Percentiles rank a stretch among this genome's conserved stretches.
Evolutionary conservation across 495 filamentous ascomycete species (phyloP).

Genomic region (Saxophila tyrrhenica): DNA sequence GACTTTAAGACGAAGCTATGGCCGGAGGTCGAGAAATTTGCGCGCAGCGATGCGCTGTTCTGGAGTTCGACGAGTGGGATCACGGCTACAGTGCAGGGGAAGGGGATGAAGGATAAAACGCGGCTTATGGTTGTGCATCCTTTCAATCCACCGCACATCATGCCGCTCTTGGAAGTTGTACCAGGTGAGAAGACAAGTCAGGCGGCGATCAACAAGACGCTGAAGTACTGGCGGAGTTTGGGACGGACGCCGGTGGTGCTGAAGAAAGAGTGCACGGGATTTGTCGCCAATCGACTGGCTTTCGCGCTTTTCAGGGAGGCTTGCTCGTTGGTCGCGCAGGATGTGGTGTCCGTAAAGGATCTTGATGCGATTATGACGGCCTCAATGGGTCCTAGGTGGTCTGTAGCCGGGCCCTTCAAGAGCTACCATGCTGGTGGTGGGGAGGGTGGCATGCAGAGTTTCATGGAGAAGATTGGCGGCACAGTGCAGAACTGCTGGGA

Average conservation of each 20-base stretch:
- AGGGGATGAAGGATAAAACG: slow-evolving; percentile 31
- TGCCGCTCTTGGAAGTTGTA: slow-evolving; percentile 52
- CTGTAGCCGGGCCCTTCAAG: slow-evolving; percentile 46
- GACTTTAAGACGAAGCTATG: slow-evolving; percentile 43
- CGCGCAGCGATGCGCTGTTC: slow-evolving; percentile 33
- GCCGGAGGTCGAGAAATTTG: slow-evolving; percentile 35
- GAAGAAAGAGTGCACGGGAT: slow-evolving; percentile 37
- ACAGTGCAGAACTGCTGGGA: slow-evolving; percentile 47
- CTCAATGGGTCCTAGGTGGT: slow-evolving; percentile 46
- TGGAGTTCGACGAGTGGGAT: slow-evolving; percentile 51
- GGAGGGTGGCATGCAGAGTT: slow-evolving; percentile 40
- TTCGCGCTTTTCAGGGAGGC: slow-evolving; percentile 30
- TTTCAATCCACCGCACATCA: slow-evolving; percentile 53
- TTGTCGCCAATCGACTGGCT: slow-evolving; percentile 30
- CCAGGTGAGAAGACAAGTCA: slow-evolving; percentile 34
- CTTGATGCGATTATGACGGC: slow-evolving; percentile 34
- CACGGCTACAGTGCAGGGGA: slow-evolving; percentile 37
- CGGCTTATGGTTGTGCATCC: slow-evolving; percentile 48
- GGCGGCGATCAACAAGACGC: slow-evolving; percentile 33
- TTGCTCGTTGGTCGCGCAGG: slow-evolving; percentile 24
- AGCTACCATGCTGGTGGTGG: slow-evolving; percentile 52
- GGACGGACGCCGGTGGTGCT: slow-evolving; percentile 42
- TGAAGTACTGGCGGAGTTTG: slow-evolving; percentile 37
- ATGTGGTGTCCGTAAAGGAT: slow-evolving; percentile 25
- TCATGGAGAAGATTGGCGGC: slow-evolving; percentile 45